Conservation (phyloP, 768 basidiomycete species). For the Hypsizygus marmoreus region DNA sequence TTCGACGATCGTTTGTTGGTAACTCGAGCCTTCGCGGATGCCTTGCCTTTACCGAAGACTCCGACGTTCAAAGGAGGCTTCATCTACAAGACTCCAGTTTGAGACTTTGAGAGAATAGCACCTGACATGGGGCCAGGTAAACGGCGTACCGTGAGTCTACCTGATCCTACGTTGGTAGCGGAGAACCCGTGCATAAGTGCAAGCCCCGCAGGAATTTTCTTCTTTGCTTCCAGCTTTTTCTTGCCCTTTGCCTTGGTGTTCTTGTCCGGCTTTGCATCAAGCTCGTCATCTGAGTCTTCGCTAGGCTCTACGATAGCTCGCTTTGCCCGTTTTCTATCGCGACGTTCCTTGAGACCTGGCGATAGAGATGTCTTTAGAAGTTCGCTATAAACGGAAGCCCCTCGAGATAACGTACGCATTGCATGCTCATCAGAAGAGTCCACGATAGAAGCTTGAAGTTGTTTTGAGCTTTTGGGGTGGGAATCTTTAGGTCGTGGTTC, state of each 20-base stretch:
- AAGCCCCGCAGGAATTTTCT: conserved; percentile 48
- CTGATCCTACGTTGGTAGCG: conserved; percentile 61
- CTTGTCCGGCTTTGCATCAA: conserved; percentile 11
- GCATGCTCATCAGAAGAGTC: no score
- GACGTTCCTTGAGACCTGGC: conserved; percentile 64
- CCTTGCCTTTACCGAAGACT: conserved; percentile 67
- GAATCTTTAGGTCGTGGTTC: no score
- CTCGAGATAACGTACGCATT: no score
- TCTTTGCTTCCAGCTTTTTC: conserved; percentile 26
- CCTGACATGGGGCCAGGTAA: background rate
- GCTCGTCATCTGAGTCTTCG: conserved; percentile 20
- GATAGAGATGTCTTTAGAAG: background rate
- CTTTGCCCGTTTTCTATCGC: conserved; percentile 62
- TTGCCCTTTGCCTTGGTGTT: conserved; percentile 21
- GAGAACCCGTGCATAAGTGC: conserved; percentile 71
- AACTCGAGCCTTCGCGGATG: conserved; percentile 45
- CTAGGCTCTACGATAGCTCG: conserved; percentile 50
- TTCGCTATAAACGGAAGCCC: no score
- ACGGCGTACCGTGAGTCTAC: conserved; percentile 58
- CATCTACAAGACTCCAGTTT: conserved; percentile 29
- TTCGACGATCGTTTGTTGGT: conserved; percentile 18
- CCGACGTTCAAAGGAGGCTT: conserved; percentile 48
- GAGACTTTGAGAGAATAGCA: background rate
- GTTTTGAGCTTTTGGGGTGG: no score
- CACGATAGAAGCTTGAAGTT: no score